Conservation (phyloP, 1,139 yeast species). For the Geotrichum fermentans region DNA sequence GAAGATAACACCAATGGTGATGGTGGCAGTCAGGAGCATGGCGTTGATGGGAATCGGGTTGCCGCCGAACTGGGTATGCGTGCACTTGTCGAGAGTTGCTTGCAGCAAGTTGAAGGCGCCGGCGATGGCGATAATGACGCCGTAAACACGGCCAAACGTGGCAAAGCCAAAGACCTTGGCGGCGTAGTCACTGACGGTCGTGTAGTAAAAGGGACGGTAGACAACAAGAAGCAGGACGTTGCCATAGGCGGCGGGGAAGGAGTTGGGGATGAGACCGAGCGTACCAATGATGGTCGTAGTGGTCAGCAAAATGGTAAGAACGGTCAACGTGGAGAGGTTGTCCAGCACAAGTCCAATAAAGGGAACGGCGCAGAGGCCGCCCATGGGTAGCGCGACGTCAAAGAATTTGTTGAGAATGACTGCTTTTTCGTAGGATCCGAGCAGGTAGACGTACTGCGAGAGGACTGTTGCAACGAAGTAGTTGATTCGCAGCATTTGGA, state of each 20-base stretch:
- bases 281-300: slow-evolving; percentile 30
- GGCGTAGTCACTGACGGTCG: slow-evolving; percentile 84
- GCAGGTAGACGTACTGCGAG: slow-evolving; percentile 68
- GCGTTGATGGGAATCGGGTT: slow-evolving; percentile 77
- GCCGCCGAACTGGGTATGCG: slow-evolving; percentile 61
- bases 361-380: slow-evolving; percentile 81
- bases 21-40: slow-evolving; percentile 50
- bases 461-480: slow-evolving; percentile 85
- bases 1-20: slow-evolving; percentile 50
- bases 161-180: slow-evolving; percentile 92
- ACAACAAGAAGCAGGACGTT: slow-evolving; percentile 72
- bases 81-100: slow-evolving; percentile 59
- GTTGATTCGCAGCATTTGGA: slow-evolving; percentile 86
- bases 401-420: slow-evolving; percentile 63
- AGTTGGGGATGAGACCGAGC: slow-evolving; percentile 21
- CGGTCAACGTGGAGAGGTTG: slow-evolving; percentile 58
- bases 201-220: slow-evolving; percentile 86
- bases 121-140: slow-evolving; percentile 72
- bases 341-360: slow-evolving; percentile 80
- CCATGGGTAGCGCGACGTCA: slow-evolving; percentile 80
- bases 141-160: slow-evolving; percentile 90
- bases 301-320: slow-evolving; percentile 46
- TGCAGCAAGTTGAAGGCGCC: slow-evolving; percentile 74
- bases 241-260: slow-evolving; percentile 54
- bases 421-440: slow-evolving; percentile 53